Evolutionary conservation across 2,329 filamentous ascomycete genomes (phyloP).

Genomic region (Xylaria sp.): DNA sequence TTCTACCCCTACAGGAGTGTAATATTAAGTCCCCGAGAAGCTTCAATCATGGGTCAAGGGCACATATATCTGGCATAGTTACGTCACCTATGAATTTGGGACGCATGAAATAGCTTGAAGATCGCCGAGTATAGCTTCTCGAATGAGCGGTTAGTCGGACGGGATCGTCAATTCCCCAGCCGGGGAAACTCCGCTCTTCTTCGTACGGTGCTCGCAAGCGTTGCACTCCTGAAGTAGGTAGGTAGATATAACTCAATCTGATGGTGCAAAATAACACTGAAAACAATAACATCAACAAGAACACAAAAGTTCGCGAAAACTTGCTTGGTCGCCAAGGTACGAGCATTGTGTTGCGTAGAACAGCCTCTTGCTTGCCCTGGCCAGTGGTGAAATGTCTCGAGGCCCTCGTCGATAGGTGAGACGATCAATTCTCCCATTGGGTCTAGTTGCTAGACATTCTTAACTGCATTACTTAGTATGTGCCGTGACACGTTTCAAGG

Average conservation of each 20-base stretch:
- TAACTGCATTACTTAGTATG: conserved; percentile 13
- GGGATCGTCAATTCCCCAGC: conserved; percentile 13
- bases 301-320: neutral
- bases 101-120: conserved; percentile 9
- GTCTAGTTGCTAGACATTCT: conserved; percentile 27
- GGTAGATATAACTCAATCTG: neutral
- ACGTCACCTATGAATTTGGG: conserved; percentile 27
- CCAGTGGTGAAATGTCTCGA: conserved; percentile 21
- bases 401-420: conserved; percentile 13
- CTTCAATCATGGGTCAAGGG: conserved; percentile 4
- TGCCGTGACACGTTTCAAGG: conserved; percentile 35
- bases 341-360: conserved; percentile 7
- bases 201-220: conserved; percentile 15
- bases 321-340: conserved; percentile 21
- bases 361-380: neutral
- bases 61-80: conserved; percentile 10
- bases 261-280: neutral
- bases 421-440: conserved; percentile 31
- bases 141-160: conserved; percentile 11
- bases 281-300: neutral
- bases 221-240: neutral
- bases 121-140: conserved; percentile 21
- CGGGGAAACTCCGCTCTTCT: conserved; percentile 17
- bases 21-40: conserved; percentile 8
- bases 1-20: no score